Evolutionary conservation across 169 alveolate species (phyloP).

Genomic region (Besnoitia besnoiti): DNA sequence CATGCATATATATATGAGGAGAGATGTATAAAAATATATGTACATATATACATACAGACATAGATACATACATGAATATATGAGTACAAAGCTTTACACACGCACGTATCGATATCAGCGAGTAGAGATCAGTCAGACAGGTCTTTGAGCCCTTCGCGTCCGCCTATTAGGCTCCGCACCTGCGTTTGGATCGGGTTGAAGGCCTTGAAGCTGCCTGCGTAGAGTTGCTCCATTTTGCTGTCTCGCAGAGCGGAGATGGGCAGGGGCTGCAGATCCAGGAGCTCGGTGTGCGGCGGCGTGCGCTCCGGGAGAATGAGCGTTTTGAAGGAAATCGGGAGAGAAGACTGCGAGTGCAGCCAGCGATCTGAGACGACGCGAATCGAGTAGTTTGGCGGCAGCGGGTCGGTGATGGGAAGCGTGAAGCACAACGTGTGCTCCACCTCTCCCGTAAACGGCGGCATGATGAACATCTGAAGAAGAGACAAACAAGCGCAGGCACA

Average conservation of each 20-base stretch:
- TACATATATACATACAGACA: background rate
- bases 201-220: constrained; percentile 62
- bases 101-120: too few relatives aligned
- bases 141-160: too few relatives aligned
- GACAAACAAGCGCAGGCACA: background rate
- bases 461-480: constrained; percentile 62
- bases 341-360: constrained; percentile 89
- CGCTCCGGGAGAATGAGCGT: constrained; percentile 94
- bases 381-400: constrained; percentile 95
- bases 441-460: constrained; percentile 74
- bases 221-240: constrained; percentile 84
- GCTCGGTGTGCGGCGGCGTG: constrained; percentile 89
- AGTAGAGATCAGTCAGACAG: too few relatives aligned
- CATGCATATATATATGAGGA: too few relatives aligned
- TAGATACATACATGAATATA: background rate
- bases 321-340: constrained; percentile 87
- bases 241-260: constrained; percentile 89
- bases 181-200: constrained; percentile 82
- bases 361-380: constrained; percentile 96
- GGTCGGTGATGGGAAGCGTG: constrained; percentile 96
- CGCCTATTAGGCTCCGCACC: too few relatives aligned
- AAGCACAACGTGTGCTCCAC: constrained; percentile 89
- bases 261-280: constrained; percentile 94
- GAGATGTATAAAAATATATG: too few relatives aligned
- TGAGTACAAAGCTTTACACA: background rate